Conservation (phyloP, 805 yeast genomes). For the Starmera pachycereana region DNA sequence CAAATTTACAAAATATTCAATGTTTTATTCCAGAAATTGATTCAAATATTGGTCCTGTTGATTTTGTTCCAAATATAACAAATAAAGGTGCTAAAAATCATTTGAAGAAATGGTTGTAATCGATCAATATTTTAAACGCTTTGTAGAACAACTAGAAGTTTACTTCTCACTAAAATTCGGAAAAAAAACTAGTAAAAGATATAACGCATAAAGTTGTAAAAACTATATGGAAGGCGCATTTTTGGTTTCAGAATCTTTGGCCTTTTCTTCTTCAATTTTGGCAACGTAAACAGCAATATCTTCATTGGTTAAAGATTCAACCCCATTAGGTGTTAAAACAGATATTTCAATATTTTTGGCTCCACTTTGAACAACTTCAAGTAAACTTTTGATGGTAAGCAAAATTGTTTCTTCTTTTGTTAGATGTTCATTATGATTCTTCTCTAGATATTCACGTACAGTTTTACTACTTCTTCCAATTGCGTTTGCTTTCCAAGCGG, state of each 20-base stretch:
- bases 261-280: constrained; percentile 82
- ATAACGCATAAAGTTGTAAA: no score
- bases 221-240: constrained; percentile 22
- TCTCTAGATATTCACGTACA: constrained; percentile 90
- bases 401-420: constrained; percentile 63
- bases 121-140: no score
- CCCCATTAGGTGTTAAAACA: constrained; percentile 63
- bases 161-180: no score
- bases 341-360: constrained; percentile 93
- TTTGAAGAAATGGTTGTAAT: no score
- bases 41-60: no score
- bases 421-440: constrained; percentile 58
- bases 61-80: no score
- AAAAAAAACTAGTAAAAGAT: no score
- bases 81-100: no score
- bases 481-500: constrained; percentile 97
- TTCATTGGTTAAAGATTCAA: constrained; percentile 53
- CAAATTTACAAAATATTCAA: no score
- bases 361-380: constrained; percentile 97
- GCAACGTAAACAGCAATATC: constrained; percentile 68
- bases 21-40: no score
- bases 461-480: constrained; percentile 94
- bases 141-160: no score
- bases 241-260: constrained; percentile 69
- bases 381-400: constrained; percentile 73